Base-by-base conservation (phyloP, 2,329 filamentous ascomycete genomes). In the Calonectria multiphialidica region DNA sequence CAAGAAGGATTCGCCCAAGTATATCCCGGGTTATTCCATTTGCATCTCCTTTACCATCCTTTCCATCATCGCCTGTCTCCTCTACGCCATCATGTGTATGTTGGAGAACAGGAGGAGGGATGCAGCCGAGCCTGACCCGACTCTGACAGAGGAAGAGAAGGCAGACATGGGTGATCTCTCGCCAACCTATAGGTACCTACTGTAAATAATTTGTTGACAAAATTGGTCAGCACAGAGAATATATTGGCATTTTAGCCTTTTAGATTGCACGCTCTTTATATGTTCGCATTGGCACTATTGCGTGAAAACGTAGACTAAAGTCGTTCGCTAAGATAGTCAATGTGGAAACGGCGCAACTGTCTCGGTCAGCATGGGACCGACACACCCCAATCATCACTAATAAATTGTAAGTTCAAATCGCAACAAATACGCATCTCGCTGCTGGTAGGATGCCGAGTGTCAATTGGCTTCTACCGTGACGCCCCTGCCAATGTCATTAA, bases 1-100 rank as follows among this genome's bases (percentile, higher is more conserved):
- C 21, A 80, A 84, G 28, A 88, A 86, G 65, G 95, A 98, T 80
- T 89, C 90, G 2, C 94, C 94, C 0, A 81, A 83, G 55, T 98
- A 93, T 82, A 89, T 86, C 8, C 91, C 88, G 1, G 96, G 95
- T 0, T 97, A 97, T 83, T 89, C 88, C 66, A 95, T 98, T 74
- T 93, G 91, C 79, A 87, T 98, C 6, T 91, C 88, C 0, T 98
- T 98, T 79, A 89, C 93, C 10, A 89, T 90, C 63, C 81, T 98
- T 35, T 93, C 92, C 66, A 91, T 90, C 18, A 76, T 92, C 3
- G 87, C 90, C 13, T 93, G 91, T 77, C 81, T 86, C 18, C 68
- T 88, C 0, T 96, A 96, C 80, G 90, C 88, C 2, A 74, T 88
- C 5, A 88, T 88, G 2, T 91, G 93, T 71, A 84, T 83, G 75